Base-by-base conservation (phyloP, 2,329 filamentous ascomycete genomes). In the Aureobasidium subglaciale region DNA sequence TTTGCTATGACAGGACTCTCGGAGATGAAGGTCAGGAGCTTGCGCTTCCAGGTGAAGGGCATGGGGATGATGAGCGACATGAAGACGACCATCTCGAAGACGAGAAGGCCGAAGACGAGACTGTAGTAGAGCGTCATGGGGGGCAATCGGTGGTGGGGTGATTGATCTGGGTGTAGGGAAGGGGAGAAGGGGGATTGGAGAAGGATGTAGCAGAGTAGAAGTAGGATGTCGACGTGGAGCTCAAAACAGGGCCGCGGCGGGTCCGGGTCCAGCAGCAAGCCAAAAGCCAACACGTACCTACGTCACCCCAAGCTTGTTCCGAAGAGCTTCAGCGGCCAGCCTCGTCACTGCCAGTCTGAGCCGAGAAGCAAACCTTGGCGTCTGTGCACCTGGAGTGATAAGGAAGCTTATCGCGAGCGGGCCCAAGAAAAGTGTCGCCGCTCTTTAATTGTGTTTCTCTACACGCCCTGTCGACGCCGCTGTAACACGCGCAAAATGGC, bases 11-110 rank as follows among this genome's bases (percentile, higher is more conserved):
- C 67, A 4, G 82, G 87, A 69, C 86, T 95, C 69, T 92, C 89
- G 53, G 91, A 96, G 68, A 99, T 91, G 82, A 99, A 99, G 65
- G 87, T 90, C 70, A 96, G 96, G 69, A 96, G 83, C 76, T 83
- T 89, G 68, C 90, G 85, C 75, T 89, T 90, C 71, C 88, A 73
- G 62, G 81, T 84, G 77, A 95, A 96, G 42, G 93, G 93, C 65
- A 97, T 81, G 22, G 93, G 93, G 56, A 99, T 71, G 73, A 92
- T 84, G 65, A 92, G 79, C 63, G 87, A 76, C 78, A 88, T 81
- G 75, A 91, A 90, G 65, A 95, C 76, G 59, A 75, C 76, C 87
- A 93, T 92, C 83, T 93, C 88, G 66, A 84, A 78, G 73, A 93
- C 83, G 65, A 93, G 78, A 65, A 92, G 82, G 70, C 87, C 72